A percentile compares a stretch with the other conserved stretches of the same genome.
phyloP scores from a whole-genome alignment of 176 grass and related monocot genomes.

The Avena eriantha region DNA sequence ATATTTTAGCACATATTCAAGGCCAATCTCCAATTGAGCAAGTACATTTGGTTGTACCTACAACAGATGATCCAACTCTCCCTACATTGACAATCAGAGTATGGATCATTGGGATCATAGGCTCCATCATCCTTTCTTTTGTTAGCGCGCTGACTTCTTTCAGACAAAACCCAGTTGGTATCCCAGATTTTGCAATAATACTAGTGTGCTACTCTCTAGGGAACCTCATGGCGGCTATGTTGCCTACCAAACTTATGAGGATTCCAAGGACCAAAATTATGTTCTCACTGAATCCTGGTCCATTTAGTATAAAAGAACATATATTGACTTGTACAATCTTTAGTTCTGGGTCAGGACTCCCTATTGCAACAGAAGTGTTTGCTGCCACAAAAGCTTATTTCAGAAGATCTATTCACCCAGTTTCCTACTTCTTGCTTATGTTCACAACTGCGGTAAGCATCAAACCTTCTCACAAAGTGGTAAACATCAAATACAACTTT shows the following conservation, averaged over 20 bases:
- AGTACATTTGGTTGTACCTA: constrained; percentile 40
- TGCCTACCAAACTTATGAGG: constrained; percentile 32
- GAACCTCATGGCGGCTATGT: constrained; percentile 29
- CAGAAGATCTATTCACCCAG: constrained; percentile 29
- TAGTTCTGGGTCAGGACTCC: neutral
- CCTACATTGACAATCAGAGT: constrained; percentile 34
- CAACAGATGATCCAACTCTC: constrained; percentile 42
- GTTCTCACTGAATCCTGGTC: constrained; percentile 36
- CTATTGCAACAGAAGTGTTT: neutral
- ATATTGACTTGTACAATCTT: constrained; percentile 16
- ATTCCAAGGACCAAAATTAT: constrained; percentile 16
- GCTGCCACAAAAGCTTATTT: neutral
- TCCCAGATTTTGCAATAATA: neutral
- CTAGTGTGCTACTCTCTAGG: neutral
- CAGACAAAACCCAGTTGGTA: constrained; percentile 20
- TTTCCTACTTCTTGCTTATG: neutral
- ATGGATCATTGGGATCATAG: constrained; percentile 27
- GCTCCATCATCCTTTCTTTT: constrained; percentile 17
- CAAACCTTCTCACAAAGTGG: neutral
- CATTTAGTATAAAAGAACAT: constrained; percentile 47
- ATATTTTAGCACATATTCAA: neutral
- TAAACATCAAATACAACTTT: neutral
- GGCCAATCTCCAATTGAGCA: neutral
- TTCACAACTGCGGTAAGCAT: constrained; percentile 1
- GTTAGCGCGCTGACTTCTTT: neutral